Conservation (phyloP, 176 grass and related monocot species). For the Hyparrhenia diplandra region DNA sequence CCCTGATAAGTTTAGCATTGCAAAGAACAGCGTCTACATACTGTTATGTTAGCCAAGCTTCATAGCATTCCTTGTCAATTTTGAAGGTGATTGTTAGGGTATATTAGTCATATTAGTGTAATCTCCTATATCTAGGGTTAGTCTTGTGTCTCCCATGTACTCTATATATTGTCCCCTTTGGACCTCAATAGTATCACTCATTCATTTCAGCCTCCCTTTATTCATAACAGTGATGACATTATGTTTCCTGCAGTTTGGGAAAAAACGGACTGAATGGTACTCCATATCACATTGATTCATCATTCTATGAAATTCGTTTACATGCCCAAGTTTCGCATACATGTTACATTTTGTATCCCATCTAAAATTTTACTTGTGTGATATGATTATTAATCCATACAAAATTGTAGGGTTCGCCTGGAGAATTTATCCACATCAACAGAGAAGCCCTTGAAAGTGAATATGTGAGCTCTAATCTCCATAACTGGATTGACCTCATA, state of each 20-base stretch:
- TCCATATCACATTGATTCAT: too few species aligned
- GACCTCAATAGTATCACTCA: too few species aligned
- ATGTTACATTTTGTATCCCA: not conserved
- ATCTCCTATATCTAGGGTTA: too few species aligned
- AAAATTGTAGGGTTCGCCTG: conserved; percentile 65
- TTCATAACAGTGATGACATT: not conserved
- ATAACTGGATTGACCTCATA: conserved; percentile 96
- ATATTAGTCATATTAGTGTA: too few species aligned
- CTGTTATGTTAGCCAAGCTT: conserved; percentile 8
- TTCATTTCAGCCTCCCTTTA: too few species aligned
- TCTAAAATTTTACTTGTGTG: conserved; percentile 10
- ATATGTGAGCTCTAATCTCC: conserved; percentile 98
- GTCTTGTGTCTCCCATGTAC: too few species aligned
- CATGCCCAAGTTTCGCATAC: not conserved
- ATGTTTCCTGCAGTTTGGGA: too few species aligned
- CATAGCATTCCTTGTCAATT: conserved; percentile 11
- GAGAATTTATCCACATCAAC: conserved; percentile 91
- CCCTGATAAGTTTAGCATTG: not conserved
- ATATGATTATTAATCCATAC: conserved; percentile 13
- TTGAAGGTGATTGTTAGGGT: not conserved
- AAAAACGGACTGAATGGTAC: too few species aligned
- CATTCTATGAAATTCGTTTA: too few species aligned
- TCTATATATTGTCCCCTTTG: too few species aligned
- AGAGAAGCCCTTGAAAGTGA: conserved; percentile 98
- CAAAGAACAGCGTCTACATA: conserved; percentile 5